Conservation (phyloP, 2,329 filamentous ascomycete genomes). For the Sarocladiaceae sp. region DNA sequence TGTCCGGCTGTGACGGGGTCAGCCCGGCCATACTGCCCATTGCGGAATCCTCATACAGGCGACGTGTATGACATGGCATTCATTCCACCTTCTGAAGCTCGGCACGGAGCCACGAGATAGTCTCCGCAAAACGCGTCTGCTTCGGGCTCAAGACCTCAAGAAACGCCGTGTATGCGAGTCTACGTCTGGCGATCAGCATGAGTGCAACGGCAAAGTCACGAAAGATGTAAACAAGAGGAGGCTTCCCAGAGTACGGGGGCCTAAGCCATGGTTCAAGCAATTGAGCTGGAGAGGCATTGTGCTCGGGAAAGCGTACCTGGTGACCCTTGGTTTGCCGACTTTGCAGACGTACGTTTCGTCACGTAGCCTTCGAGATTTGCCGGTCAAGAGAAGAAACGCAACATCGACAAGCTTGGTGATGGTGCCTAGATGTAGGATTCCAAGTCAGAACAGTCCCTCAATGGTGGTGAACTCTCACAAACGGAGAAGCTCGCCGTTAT, state of each 20-base stretch:
- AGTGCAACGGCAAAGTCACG: too few relatives aligned
- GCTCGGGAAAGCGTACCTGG: too few relatives aligned
- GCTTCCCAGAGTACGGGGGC: too few relatives aligned
- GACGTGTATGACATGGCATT: not conserved
- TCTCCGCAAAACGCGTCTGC: constrained; percentile 60
- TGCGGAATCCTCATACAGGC: too few relatives aligned
- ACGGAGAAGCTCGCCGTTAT: too few relatives aligned
- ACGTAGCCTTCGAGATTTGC: constrained; percentile 37
- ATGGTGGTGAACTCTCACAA: not conserved
- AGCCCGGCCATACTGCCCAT: too few relatives aligned
- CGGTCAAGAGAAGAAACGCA: constrained; percentile 57
- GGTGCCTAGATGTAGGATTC: constrained; percentile 41
- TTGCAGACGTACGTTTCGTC: constrained; percentile 50
- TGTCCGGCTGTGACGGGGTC: too few relatives aligned
- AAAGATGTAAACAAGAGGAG: too few relatives aligned
- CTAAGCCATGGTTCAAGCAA: too few relatives aligned
- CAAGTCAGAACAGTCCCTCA: too few relatives aligned
- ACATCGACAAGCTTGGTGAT: constrained; percentile 60
- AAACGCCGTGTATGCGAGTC: constrained; percentile 67
- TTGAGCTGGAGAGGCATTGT: too few relatives aligned
- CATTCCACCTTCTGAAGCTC: not conserved
- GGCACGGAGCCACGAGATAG: constrained; percentile 61
- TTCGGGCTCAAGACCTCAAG: constrained; percentile 58
- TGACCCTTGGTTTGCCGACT: constrained; percentile 53
- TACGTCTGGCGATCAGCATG: constrained; percentile 23